Percentiles rank a stretch among this genome's conserved stretches.
phyloP scores from a whole-genome alignment of 1,284 basidiomycete species.

The Papiliotrema flavescens region DNA sequence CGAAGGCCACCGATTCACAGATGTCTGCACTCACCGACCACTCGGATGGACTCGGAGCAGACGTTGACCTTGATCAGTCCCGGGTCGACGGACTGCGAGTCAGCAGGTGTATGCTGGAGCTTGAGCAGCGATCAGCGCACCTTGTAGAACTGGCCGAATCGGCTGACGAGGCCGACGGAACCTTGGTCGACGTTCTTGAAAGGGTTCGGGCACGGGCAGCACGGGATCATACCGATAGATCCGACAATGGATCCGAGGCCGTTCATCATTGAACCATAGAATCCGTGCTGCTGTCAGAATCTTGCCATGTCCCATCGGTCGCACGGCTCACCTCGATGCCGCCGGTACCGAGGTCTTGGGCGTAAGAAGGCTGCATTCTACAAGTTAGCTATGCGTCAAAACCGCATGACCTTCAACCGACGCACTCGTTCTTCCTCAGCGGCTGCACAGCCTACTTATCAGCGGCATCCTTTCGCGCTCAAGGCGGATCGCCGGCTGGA shows the following conservation, averaged over 20 bases:
- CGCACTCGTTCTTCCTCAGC: slow-evolving; percentile 43
- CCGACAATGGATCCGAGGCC: slow-evolving; percentile 48
- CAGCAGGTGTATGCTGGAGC: background rate
- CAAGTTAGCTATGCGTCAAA: slow-evolving; percentile 1
- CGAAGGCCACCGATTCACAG: background rate
- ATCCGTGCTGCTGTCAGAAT: slow-evolving; percentile 67
- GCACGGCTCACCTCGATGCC: slow-evolving; percentile 50
- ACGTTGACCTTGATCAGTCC: slow-evolving; percentile 89
- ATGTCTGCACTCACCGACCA: slow-evolving; percentile 51
- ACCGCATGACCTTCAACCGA: background rate
- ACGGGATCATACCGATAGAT: slow-evolving; percentile 74
- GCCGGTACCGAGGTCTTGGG: slow-evolving; percentile 73
- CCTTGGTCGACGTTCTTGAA: slow-evolving; percentile 47
- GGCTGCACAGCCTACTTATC: slow-evolving; percentile 45
- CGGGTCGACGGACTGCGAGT: slow-evolving; percentile 72
- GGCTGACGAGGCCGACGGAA: slow-evolving; percentile 64
- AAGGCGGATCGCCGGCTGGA: background rate
- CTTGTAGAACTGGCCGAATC: slow-evolving; percentile 93
- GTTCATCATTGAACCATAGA: slow-evolving; percentile 79
- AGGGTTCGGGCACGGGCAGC: slow-evolving; percentile 65
- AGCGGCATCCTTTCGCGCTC: background rate
- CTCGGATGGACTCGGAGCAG: slow-evolving; percentile 75
- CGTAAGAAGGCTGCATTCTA: slow-evolving; percentile 65
- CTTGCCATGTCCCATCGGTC: background rate
- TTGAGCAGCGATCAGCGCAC: slow-evolving; percentile 5